Evolutionary conservation across 192 early-diverging fungal genomes (phyloP), one percentile per base, ranked within the genome.

Genomic region (Jimgerdemannia lactiflua): DNA sequence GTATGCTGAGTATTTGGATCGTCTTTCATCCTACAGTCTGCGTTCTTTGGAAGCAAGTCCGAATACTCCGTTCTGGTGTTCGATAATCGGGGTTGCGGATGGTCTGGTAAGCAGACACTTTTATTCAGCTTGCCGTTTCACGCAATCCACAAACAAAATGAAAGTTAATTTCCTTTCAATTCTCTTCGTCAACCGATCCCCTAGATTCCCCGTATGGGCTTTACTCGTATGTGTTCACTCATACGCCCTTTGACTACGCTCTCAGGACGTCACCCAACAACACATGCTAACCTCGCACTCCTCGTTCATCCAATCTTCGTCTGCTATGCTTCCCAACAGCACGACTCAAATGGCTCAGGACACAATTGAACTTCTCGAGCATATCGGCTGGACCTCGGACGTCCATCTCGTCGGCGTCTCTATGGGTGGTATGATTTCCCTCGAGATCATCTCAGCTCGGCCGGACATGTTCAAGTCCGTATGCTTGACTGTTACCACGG

Each of bases 351-450:
- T 97, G 89, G 95, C 95, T 4, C 73, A 84, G 39, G 95, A 97
- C 72, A 88, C 91, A 0, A 75, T 83, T 11, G 85, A 87, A 9
- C 80, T 97, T 19, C 79, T 96, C 71, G 89, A 88, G 68, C 86
- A 87, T n/a, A 74, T 96, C 14, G 92, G 87, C 0, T 97, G 95
- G 95, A 86, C 68, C 3, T 68, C 79, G 6, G 74, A 90, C 44
- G 83, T 95, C 20, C 91, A 95, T 76, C 20, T 95, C n/a, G 90
- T 91, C 54, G 95, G 95, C 4, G 84, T 95, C 4, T 95, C 93
- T 0, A 86, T 97, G 88, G 94, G 95, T 20, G 93, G 92, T 39
- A 97, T 95, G 95, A 92, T 97, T 69, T 82, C 92, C 0, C 88
- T 93, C 72, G 92, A 96, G 72, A 75, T 96, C 70, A 87, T 83